A percentile compares a stretch with the other conserved stretches of the same genome.
These are phyloP conservation scores for Sporothrix sp. DNA, from an alignment of 2,329 filamentous ascomycete species.

Conservation along the genomic window DNA sequence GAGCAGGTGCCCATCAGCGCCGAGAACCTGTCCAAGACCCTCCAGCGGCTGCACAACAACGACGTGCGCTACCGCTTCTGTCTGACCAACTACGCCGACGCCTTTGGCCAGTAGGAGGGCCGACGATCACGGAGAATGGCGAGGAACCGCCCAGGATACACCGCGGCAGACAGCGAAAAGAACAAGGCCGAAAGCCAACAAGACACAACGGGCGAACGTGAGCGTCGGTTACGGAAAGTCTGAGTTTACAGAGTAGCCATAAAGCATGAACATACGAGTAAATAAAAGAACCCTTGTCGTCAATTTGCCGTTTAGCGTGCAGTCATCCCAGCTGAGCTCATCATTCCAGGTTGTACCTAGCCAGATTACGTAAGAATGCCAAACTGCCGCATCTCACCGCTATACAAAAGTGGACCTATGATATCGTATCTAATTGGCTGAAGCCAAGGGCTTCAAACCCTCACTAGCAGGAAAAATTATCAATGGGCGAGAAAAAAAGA, in stretches of 20 bases:
- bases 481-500: neutral
- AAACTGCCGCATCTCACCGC: neutral
- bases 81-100: constrained; percentile 59
- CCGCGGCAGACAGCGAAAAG: too few species aligned
- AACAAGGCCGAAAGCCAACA: too few species aligned
- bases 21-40: constrained; percentile 58
- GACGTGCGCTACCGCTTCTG: constrained; percentile 69
- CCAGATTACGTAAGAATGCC: too few species aligned
- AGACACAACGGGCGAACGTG: too few species aligned
- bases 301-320: too few species aligned
- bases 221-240: too few species aligned
- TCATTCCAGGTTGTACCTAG: too few species aligned
- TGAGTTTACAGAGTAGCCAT: too few species aligned
- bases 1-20: constrained; percentile 65
- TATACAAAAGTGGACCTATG: neutral
- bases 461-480: constrained; percentile 4
- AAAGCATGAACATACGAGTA: too few species aligned
- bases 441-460: constrained; percentile 9
- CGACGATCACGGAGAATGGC: neutral
- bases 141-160: neutral
- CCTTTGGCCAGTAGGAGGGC: constrained; percentile 44
- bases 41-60: constrained; percentile 59
- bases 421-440: constrained; percentile 8
- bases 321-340: too few species aligned
- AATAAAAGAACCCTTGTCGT: too few species aligned